These are phyloP conservation scores for Albizia julibrissin DNA, from an alignment of 306 rosid genomes.

Conservation along the genomic window DNA sequence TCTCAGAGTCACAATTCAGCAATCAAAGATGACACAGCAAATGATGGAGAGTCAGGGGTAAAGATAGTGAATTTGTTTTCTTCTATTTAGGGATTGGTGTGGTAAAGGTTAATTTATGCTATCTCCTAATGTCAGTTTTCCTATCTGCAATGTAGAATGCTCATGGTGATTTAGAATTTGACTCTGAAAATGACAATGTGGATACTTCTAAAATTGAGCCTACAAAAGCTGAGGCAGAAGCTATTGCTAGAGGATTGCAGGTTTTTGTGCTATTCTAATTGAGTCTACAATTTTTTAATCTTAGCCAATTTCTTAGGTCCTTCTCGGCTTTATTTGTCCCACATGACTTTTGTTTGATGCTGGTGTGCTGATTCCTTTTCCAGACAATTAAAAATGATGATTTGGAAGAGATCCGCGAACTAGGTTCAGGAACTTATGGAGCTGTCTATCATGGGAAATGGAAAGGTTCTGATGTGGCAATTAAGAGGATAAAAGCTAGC, in stretches of 20 bases:
- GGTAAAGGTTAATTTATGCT: conserved; percentile 25
- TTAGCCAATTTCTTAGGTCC: conserved; percentile 11
- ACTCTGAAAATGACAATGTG: conserved; percentile 62
- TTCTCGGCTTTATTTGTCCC: conserved; percentile 26
- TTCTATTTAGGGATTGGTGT: conserved; percentile 12
- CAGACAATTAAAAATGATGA: conserved; percentile 94
- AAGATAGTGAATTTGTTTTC: conserved; percentile 39
- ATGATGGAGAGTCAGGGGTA: conserved; percentile 65
- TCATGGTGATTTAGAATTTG: conserved; percentile 69
- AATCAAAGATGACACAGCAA: conserved; percentile 49
- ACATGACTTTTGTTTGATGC: conserved; percentile 38
- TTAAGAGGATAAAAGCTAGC: conserved; percentile 96
- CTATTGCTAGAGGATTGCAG: conserved; percentile 93
- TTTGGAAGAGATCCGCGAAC: conserved; percentile 96
- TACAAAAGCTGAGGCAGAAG: conserved; percentile 96
- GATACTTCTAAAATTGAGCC: conserved; percentile 79
- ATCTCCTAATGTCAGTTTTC: conserved; percentile 32
- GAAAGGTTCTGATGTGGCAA: conserved; percentile 98
- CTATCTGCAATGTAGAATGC: conserved; percentile 55
- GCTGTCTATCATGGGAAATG: conserved; percentile 98
- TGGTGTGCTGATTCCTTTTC: conserved; percentile 30
- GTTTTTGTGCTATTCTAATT: conserved; percentile 48
- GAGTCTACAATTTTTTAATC: conserved; percentile 23
- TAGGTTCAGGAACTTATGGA: conserved; percentile 98
- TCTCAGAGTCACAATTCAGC: conserved; percentile 36